phyloP scores from a whole-genome alignment of 2,329 filamentous ascomycete species.

The Fusarium praegraminearum region DNA sequence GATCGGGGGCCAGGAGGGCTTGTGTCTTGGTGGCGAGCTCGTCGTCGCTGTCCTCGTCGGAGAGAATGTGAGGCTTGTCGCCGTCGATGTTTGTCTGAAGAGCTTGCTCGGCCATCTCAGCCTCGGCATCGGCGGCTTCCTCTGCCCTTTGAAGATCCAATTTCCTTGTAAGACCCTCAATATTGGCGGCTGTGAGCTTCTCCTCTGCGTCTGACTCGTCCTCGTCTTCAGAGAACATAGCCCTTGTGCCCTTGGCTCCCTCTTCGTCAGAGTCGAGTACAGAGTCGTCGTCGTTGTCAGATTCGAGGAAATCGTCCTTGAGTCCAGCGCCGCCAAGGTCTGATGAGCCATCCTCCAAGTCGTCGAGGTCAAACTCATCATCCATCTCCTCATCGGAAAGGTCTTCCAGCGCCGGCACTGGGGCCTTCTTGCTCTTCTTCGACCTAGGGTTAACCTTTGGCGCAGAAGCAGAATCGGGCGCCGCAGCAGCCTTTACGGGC shows the following conservation, averaged over 20 bases:
- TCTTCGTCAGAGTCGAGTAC: constrained; percentile 80
- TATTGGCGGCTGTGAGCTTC: constrained; percentile 93
- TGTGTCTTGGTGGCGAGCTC: constrained; percentile 69
- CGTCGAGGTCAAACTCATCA: constrained; percentile 60
- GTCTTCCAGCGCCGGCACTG: constrained; percentile 60
- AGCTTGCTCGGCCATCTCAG: constrained; percentile 85
- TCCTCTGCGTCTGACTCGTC: constrained; percentile 90
- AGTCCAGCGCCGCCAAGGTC: constrained; percentile 56
- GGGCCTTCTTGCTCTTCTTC: constrained; percentile 50
- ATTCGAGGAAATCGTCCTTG: constrained; percentile 71
- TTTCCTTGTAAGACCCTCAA: constrained; percentile 88
- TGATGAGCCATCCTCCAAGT: constrained; percentile 59
- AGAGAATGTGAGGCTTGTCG: constrained; percentile 75
- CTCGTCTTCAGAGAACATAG: constrained; percentile 96
- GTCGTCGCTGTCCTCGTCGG: constrained; percentile 72
- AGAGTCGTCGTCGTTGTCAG: constrained; percentile 68
- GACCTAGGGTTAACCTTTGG: constrained; percentile 46
- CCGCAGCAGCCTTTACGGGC: constrained; percentile 48
- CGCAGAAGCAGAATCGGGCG: constrained; percentile 47
- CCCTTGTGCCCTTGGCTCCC: constrained; percentile 59
- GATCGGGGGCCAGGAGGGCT: constrained; percentile 82
- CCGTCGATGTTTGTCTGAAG: constrained; percentile 94
- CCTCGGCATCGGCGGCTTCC: constrained; percentile 85
- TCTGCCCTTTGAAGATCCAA: constrained; percentile 81
- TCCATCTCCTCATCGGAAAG: constrained; percentile 56